Conservation (phyloP, 2,329 filamentous ascomycete genomes). For the Arthrinium puccinioides region DNA sequence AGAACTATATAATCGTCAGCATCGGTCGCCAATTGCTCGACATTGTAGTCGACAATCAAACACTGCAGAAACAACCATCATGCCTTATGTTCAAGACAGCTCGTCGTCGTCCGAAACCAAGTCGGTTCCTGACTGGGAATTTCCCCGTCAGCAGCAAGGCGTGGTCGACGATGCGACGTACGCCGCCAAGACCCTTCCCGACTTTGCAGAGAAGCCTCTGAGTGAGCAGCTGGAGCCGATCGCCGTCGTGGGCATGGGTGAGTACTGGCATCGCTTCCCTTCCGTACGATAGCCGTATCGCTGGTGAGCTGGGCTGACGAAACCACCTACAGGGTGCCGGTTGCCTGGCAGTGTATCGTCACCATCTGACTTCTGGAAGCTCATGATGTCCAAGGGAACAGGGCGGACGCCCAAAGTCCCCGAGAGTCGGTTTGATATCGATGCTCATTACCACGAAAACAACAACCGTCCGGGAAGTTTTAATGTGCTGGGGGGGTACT, state of each 20-base stretch:
- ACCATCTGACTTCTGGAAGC: slow-evolving; percentile 10
- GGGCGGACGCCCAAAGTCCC: slow-evolving; percentile 12
- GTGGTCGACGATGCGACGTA: neutral
- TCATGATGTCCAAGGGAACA: slow-evolving; percentile 8
- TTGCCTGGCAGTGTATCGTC: slow-evolving; percentile 12
- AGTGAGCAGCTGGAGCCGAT: slow-evolving; percentile 10
- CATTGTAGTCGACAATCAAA: neutral
- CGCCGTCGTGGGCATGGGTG: slow-evolving; percentile 13
- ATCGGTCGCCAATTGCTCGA: too few species aligned
- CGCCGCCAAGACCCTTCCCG: neutral
- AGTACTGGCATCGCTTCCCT: neutral
- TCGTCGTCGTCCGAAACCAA: neutral
- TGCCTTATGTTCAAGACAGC: neutral
- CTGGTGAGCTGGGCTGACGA: neutral
- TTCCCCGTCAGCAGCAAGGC: neutral
- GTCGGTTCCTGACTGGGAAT: neutral
- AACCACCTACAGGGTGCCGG: slow-evolving; percentile 9
- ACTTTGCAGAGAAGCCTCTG: neutral
- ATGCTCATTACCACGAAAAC: slow-evolving; percentile 12
- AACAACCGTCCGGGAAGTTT: slow-evolving; percentile 10
- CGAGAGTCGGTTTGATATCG: slow-evolving; percentile 10
- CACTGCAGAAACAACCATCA: neutral
- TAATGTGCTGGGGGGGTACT: slow-evolving; percentile 15
- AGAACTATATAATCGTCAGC: too few species aligned
- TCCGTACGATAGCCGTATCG: neutral